Conservation (phyloP, 2,329 filamentous ascomycete genomes). For the Xylariaceae sp. region DNA sequence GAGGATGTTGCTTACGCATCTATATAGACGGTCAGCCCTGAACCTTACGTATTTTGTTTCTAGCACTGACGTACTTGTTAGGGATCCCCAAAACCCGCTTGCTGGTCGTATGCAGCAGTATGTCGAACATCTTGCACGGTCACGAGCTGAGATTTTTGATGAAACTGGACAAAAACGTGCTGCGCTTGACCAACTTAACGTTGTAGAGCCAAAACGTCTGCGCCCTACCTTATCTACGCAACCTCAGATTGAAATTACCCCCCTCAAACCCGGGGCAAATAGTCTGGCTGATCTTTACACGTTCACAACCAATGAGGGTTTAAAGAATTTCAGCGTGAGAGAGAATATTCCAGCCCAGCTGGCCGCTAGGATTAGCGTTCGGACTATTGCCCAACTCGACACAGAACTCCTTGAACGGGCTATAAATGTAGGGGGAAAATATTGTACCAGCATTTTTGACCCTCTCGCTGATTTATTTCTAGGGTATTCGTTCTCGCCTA, state of each 20-base stretch:
- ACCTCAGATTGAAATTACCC: constrained; percentile 53
- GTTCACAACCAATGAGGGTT: constrained; percentile 66
- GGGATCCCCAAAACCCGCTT: constrained; percentile 74
- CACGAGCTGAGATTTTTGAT: constrained; percentile 71
- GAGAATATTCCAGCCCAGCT: constrained; percentile 67
- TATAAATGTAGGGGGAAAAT: constrained; percentile 53
- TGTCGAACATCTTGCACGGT: constrained; percentile 74
- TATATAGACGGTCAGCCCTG: constrained; percentile 63
- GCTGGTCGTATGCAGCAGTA: constrained; percentile 78
- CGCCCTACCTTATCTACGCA: constrained; percentile 51
- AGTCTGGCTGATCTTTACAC: constrained; percentile 82
- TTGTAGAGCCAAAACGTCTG: constrained; percentile 77
- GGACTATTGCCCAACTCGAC: constrained; percentile 68
- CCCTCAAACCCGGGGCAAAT: constrained; percentile 68
- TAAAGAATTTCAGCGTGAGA: constrained; percentile 74
- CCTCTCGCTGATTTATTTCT: constrained; percentile 8
- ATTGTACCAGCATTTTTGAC: neutral
- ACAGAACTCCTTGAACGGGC: constrained; percentile 63
- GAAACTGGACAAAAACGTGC: constrained; percentile 73
- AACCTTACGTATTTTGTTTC: constrained; percentile 1
- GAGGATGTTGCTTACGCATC: constrained; percentile 73
- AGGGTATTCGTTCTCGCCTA: constrained; percentile 50
- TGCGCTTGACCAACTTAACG: constrained; percentile 64
- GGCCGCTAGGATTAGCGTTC: constrained; percentile 74
- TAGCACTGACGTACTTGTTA: constrained; percentile 34